Evolutionary conservation across 148 eudicot genomes (phyloP).

Genomic region (Silene conica): DNA sequence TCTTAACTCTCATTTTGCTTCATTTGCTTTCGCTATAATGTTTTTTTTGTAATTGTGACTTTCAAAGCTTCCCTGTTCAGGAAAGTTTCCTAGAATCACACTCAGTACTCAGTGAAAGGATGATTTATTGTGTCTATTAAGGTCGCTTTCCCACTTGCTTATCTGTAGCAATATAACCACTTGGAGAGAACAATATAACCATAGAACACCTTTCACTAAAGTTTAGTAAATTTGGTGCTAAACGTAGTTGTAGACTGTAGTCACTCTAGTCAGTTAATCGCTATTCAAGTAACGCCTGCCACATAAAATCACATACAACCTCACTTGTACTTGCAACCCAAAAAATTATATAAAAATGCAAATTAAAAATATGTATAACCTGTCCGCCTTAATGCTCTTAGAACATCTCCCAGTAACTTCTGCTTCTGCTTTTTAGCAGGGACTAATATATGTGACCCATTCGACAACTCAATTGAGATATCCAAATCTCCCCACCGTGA

Average conservation of each 20-base stretch:
- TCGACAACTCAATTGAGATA: constrained; percentile 78
- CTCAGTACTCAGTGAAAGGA: neutral
- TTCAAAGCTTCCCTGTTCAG: no score
- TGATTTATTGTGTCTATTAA: neutral
- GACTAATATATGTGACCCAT: constrained; percentile 56
- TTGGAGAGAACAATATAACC: neutral
- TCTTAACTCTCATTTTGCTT: neutral
- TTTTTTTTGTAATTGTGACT: no score
- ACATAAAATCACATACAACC: constrained; percentile 3
- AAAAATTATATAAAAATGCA: neutral
- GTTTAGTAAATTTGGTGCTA: neutral
- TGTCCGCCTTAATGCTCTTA: constrained; percentile 49
- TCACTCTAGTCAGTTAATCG: neutral
- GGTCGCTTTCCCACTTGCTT: neutral
- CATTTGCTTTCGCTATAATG: neutral
- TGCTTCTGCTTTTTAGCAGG: constrained; percentile 79
- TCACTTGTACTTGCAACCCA: neutral
- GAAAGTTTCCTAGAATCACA: neutral
- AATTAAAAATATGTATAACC: constrained; percentile 37
- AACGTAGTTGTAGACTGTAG: neutral
- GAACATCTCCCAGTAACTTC: constrained; percentile 54
- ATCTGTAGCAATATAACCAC: neutral
- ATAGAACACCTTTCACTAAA: neutral
- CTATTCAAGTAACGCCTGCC: neutral
- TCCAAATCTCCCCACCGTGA: constrained; percentile 93